These are phyloP conservation scores for Trichoderma orchidacearum DNA, from an alignment of 495 filamentous ascomycete species.

Conservation along the genomic window DNA sequence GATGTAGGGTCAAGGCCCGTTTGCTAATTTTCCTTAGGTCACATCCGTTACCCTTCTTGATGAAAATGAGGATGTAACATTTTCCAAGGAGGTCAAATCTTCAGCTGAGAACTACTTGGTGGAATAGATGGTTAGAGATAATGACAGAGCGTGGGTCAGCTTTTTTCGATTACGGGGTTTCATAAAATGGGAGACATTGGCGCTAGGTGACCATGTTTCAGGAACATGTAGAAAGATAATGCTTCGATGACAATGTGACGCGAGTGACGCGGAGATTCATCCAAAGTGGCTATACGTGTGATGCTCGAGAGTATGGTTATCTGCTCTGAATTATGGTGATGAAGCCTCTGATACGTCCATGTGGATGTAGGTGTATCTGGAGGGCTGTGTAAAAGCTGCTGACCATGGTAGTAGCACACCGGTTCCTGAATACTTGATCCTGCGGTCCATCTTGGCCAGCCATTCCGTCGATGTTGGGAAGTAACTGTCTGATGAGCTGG, in stretches of 20 bases:
- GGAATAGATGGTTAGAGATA: conserved; percentile 33
- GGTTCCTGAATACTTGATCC: too few relatives aligned
- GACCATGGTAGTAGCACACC: too few relatives aligned
- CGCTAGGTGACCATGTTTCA: neutral
- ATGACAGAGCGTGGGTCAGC: neutral
- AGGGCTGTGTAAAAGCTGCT: too few relatives aligned
- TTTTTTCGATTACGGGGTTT: neutral
- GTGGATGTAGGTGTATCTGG: too few relatives aligned
- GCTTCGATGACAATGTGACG: neutral
- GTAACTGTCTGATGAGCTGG: too few relatives aligned
- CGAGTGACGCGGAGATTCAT: neutral
- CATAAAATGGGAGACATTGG: neutral
- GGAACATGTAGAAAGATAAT: neutral
- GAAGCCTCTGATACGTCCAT: too few relatives aligned
- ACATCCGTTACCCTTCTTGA: conserved; percentile 59
- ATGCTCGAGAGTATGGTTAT: too few relatives aligned
- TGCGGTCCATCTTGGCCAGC: too few relatives aligned
- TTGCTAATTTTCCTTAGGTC: conserved; percentile 36
- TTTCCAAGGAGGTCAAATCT: conserved; percentile 80
- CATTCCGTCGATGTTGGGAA: too few relatives aligned
- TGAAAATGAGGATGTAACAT: conserved; percentile 68
- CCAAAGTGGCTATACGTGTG: neutral
- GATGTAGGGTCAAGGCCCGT: too few relatives aligned
- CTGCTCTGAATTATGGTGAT: too few relatives aligned
- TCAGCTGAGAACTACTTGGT: conserved; percentile 72